Base-by-base conservation (phyloP, 352 stramenopile species). In the Phytophthora aleatoria region DNA sequence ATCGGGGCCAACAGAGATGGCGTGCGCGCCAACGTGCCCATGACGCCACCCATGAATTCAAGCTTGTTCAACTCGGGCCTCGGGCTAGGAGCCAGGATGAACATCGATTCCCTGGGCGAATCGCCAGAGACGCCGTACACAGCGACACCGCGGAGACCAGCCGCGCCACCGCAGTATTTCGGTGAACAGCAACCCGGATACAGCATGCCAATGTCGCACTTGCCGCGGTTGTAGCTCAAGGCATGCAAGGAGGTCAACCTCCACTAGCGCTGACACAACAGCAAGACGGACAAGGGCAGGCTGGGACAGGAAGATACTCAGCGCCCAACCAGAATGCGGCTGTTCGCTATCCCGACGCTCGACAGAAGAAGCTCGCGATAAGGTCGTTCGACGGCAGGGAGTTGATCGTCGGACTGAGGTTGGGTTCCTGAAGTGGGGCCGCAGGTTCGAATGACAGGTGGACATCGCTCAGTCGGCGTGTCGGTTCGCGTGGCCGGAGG, bases 401-500 rank as follows among this genome's bases (percentile, higher is more conserved):
- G 20, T 20, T 20, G 13, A 3, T 15, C 39, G 39, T 44, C 12
- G 39, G 39, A 12, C 39, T 44, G 11, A 7, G 39, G n/a, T 44
- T 44, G 39, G 3, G 3, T 44, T 44, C 2, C n/a, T 44, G 39
- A 16, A 44, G 39, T 44, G 39, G 39, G 39, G 39, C 12, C 12
- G 5, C 20, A 20, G 20, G 20, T 20, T 20, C 20, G 20, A 20
- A 20, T 20, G 20, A 20, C 20, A 20, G 20, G 20, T 20, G 20
- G 20, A 20, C 20, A 20, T 20, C 20, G 20, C 20, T 20, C 20
- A 20, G 20, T 20, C n/a, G n/a, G 20, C 50, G 4, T 54, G 58
- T 12, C 20, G 39, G 0, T 59, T 59, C 16, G 1, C 15, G 35
- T 66, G 58, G 35, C 35, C 5, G 2, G 39, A 64, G 13, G 48